Evolutionary conservation across 148 eudicot genomes (phyloP), one percentile per base, ranked within the genome.

Genomic region (Polygonum maritimum): DNA sequence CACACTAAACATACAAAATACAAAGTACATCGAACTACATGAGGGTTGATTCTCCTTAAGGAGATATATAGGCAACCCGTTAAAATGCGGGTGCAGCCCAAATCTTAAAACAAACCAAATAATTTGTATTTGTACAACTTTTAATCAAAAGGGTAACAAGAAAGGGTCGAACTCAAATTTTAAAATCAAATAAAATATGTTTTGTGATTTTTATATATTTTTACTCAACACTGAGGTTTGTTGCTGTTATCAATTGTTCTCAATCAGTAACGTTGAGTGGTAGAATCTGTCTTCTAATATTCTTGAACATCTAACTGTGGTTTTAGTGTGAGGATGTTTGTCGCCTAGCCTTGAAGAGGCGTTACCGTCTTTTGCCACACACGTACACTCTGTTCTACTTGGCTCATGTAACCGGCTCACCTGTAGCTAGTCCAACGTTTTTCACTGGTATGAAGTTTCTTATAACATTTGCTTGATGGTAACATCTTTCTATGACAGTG

Each of bases 241-340:
- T 80, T 48, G 21, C 44, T 71, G 14, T 36, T 35, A 69, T 12
- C 14, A 12, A 16, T 13, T 10, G 35, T 60, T 11, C 8, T 60
- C 12, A 21, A 60, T 31, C 36, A 58, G 35, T 63, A 63, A 33
- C 5, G 70, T 35, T 63, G 70, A 7, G 40, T 63, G 6, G 14
- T 63, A 39, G 69, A 49, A 58, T 11, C 60, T 76, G 8, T 33
- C 36, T 67, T 67, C 12, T 60, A 11, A 31, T 60, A 60, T 60
- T 60, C 36, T 58, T 11, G 35, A 8, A 22, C 48, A 21, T 19
- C 71, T 79, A 47, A 79, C 78, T 70, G 71, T 54, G 40, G 63
- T 31, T 78, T 13, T 84, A 95, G 99, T 95, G 99, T 74, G 99
- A 95, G 81, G 94, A 92, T 83, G 99, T 95, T 49, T 95, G 97